Evolutionary conservation across 306 rosid genomes (phyloP), one percentile per base, ranked within the genome.

Genomic region (Sophora flavescens): DNA sequence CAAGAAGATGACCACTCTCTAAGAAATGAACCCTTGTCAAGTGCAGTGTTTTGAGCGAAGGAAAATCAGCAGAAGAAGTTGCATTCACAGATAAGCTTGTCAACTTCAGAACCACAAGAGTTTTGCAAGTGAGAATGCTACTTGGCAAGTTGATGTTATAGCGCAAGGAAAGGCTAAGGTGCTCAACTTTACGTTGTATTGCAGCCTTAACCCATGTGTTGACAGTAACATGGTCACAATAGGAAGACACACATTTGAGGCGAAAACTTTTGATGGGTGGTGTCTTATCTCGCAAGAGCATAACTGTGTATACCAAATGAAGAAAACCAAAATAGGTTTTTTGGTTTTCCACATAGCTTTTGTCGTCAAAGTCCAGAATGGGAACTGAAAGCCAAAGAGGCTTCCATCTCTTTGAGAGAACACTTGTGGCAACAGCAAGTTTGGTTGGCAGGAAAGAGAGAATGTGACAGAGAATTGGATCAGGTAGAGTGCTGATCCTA

Each of bases 1-100:
- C 7, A 0, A 2, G 2, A 4, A 72, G 0, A n/a, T 3, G 2
- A 32, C 6, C 0, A 6, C 0, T 1, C 0, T n/a, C 0, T 6
- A 0, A 0, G 39, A 52, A 61, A 4, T 3, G 0, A 45, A 68
- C 17, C 1, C 0, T 0, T 0, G 0, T 17, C 64, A 78, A 14
- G 2, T 70, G 48, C 28, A 78, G 15, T 11, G 12, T 6, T 33
- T 76, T 56, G 26, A 76, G 66, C 0, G 32, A 64, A 6, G 74
- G 80, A 0, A 76, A 53, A n/a, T 1, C 7, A 52, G 53, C n/a
- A 14, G 30, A 15, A 7, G 65, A 26, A n/a, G 14, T 3, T 35
- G 4, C 1, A 0, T 50, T n/a, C 5, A 74, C 16, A 0, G 0
- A 8, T 1, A 74, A 15, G 0, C 22, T 2, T 4, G 0, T 28